phyloP scores from a whole-genome alignment of 805 yeast genomes.

The Kazachstania kunashirensis region DNA sequence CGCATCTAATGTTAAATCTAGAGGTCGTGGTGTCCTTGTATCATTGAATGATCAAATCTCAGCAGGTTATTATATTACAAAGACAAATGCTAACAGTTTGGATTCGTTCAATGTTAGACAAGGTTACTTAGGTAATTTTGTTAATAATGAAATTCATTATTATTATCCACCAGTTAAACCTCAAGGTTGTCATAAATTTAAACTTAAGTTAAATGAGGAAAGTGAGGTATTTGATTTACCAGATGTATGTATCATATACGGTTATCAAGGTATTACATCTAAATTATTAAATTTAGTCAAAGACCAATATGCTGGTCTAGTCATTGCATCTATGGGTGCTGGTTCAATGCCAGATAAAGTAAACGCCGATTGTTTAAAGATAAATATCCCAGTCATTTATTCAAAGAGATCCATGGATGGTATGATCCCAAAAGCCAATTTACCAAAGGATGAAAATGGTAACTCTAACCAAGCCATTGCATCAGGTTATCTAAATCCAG shows the following conservation, averaged over 20 bases:
- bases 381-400: conserved; percentile 46
- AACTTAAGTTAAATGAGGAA: conserved; percentile 26
- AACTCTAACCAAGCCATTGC: conserved; percentile 39
- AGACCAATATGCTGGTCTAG: conserved; percentile 43
- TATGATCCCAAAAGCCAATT: conserved; percentile 48
- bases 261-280: conserved; percentile 51
- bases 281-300: conserved; percentile 39
- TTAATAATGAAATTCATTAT: conserved; percentile 54
- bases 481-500: conserved; percentile 58
- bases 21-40: conserved; percentile 52
- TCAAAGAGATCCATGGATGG: conserved; percentile 66
- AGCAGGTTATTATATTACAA: conserved; percentile 60
- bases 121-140: conserved; percentile 63
- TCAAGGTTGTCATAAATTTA: conserved; percentile 37
- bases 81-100: conserved; percentile 58
- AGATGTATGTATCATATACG: conserved; percentile 45
- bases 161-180: conserved; percentile 57
- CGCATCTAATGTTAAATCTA: conserved; percentile 42
- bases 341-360: conserved; percentile 50
- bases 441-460: conserved; percentile 31
- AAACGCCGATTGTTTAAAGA: conserved; percentile 34
- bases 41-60: conserved; percentile 61
- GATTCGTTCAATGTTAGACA: conserved; percentile 66
- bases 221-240: conserved; percentile 16
- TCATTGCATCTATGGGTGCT: conserved; percentile 64